Conservation (phyloP, 148 eudicot genomes). For the Gaultheria prostrata region DNA sequence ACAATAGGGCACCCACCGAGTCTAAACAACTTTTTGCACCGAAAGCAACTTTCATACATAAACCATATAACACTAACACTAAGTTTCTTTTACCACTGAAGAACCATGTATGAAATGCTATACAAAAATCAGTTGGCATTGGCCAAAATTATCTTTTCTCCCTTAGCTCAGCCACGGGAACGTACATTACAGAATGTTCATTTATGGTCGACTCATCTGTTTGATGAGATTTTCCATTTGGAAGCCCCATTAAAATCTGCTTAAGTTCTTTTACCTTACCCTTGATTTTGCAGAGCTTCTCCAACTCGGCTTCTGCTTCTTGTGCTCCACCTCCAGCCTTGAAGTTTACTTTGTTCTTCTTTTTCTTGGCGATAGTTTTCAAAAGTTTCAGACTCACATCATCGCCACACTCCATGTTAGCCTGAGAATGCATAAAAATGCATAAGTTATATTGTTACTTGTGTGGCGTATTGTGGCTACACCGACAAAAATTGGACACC, state of each 20-base stretch:
- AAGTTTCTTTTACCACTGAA: not conserved
- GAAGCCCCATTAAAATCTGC: conserved; percentile 38
- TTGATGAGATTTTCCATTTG: conserved; percentile 25
- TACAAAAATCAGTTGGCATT: not conserved
- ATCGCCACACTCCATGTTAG: conserved; percentile 40
- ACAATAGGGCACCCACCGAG: too few species aligned
- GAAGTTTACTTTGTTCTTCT: conserved; percentile 31
- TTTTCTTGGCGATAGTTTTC: conserved; percentile 29
- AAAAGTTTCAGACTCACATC: conserved; percentile 56
- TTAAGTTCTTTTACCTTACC: conserved; percentile 51
- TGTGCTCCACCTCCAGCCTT: conserved; percentile 25
- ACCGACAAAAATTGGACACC: not conserved
- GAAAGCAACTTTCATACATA: not conserved
- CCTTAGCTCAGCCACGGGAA: conserved; percentile 64
- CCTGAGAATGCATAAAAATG: conserved; percentile 22
- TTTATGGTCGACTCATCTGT: conserved; percentile 11
- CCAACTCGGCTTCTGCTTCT: conserved; percentile 57
- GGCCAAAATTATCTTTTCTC: conserved; percentile 43
- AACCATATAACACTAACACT: too few species aligned
- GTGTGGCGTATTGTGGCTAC: not conserved
- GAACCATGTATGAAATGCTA: not conserved
- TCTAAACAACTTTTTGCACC: too few species aligned
- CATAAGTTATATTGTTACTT: not conserved
- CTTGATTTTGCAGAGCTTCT: conserved; percentile 54
- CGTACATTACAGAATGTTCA: conserved; percentile 31